A percentile compares a stretch with the other conserved stretches of the same genome.
Conservation (phyloP, 2,329 filamentous ascomycete species). For the Chalaropsis thielavioides region DNA sequence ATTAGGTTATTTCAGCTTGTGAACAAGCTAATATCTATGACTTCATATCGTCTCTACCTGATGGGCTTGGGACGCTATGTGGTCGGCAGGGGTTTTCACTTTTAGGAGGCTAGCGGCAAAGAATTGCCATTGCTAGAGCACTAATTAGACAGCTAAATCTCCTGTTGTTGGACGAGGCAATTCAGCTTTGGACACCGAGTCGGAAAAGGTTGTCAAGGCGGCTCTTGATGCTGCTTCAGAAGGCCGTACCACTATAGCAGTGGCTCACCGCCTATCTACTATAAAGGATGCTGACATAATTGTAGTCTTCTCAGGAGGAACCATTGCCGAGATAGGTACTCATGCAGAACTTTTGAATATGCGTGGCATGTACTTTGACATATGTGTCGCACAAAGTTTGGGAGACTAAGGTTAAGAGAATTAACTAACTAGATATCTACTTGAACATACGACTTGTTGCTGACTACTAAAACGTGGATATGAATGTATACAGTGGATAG, state of each 20-base stretch:
- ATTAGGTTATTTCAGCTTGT: slow-evolving; percentile 35
- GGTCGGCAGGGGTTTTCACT: slow-evolving; percentile 54
- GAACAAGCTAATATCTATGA: slow-evolving; percentile 40
- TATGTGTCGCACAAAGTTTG: slow-evolving; percentile 34
- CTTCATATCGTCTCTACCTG: slow-evolving; percentile 40
- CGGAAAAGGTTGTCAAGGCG: slow-evolving; percentile 49
- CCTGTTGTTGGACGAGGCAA: slow-evolving; percentile 61
- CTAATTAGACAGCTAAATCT: slow-evolving; percentile 53
- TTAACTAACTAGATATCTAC: background rate
- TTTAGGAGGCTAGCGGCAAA: slow-evolving; percentile 59
- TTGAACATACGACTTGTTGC: no score
- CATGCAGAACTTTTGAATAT: slow-evolving; percentile 41
- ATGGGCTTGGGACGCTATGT: slow-evolving; percentile 48
- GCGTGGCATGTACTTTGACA: slow-evolving; percentile 37
- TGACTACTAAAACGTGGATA: no score
- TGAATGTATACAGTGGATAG: no score
- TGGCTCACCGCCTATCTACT: slow-evolving; percentile 46
- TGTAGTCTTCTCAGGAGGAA: slow-evolving; percentile 44
- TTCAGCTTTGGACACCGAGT: slow-evolving; percentile 46
- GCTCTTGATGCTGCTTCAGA: slow-evolving; percentile 36
- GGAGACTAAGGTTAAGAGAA: slow-evolving; percentile 23
- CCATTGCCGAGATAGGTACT: slow-evolving; percentile 45
- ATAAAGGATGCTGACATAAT: slow-evolving; percentile 47
- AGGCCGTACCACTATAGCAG: slow-evolving; percentile 43
- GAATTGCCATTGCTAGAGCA: slow-evolving; percentile 57